Base-by-base conservation (phyloP, 1,139 yeast species). In the Nakaseomyces bracarensis region DNA sequence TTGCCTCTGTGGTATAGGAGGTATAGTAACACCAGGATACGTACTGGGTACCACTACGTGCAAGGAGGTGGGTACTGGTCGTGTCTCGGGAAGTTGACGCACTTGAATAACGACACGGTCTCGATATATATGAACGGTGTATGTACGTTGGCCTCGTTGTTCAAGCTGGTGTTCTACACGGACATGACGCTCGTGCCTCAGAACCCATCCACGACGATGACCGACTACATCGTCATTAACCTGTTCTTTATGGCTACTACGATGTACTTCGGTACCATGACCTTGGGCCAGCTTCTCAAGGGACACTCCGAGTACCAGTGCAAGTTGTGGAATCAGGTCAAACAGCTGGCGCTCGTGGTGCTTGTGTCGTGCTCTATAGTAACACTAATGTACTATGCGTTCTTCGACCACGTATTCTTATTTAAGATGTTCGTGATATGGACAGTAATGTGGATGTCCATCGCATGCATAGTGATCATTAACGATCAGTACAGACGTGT, bases 311-410 rank as follows among this genome's bases (percentile, higher is more conserved):
- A 28, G 11, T 15, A 40, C 20, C 45, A 45, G 22, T 25, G 44
- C 13, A 30, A 30, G 18, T 21, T 40, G 10, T 49, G 50, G 51
- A 28, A 30, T 7, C 46, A 44, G 23, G 39, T 46, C 23, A 40
- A 45, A 18, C 41, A 45, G 38, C 30, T 43, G 29, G 47, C 48
- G 16, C 26, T 33, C 18, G 26, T 33, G 36, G 18, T 20, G 25
- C 36, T 33, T n/a, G 22, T 47, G 18, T 40, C 46, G 11, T 34
- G 39, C 3, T 49, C 52, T 5, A 39, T 48, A 1, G 38, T 49
- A 3, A 40, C 51, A 8, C 31, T 47, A 7, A 69, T 84, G 9
- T 70, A 78, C 52, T 85, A 82, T 61, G 81, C 89, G 1, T 75
- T 74, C 45, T 66, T 72, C 47, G 87, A 83, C 54, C 64, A 66